phyloP scores from a whole-genome alignment of 2,329 filamentous ascomycete genomes.

The Colletotrichum sp. region DNA sequence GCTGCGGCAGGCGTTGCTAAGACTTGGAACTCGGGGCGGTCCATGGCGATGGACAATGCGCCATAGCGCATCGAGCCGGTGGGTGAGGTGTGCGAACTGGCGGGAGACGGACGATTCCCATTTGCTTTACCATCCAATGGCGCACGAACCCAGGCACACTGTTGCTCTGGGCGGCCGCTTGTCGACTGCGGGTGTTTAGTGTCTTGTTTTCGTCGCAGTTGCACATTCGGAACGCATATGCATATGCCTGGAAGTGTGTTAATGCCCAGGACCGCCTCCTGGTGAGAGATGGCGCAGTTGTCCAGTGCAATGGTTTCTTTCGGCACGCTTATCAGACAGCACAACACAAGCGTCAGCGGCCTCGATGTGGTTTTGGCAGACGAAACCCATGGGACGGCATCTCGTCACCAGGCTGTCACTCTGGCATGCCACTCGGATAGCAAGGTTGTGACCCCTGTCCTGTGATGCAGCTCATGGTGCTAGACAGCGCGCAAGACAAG shows the following conservation, averaged over 20 bases:
- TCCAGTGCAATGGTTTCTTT: neutral
- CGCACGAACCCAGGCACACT: neutral
- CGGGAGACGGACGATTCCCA: slow-evolving; percentile 6
- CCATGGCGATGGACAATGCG: slow-evolving; percentile 5
- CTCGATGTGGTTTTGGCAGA: neutral
- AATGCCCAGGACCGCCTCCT: neutral
- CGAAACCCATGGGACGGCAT: slow-evolving; percentile 8
- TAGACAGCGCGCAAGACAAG: neutral
- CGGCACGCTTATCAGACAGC: neutral
- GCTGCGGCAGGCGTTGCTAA: neutral
- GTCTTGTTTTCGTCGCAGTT: slow-evolving; percentile 10
- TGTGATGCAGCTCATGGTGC: neutral
- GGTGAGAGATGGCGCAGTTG: neutral
- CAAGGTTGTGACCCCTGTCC: slow-evolving; percentile 3
- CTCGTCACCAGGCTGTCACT: neutral
- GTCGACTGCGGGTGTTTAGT: neutral
- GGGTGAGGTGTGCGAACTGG: slow-evolving; percentile 8
- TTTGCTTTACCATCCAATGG: slow-evolving; percentile 19
- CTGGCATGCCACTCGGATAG: neutral
- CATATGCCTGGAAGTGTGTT: neutral
- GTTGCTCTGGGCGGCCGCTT: slow-evolving; percentile 1
- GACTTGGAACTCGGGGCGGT: neutral
- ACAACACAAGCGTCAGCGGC: neutral
- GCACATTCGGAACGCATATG: neutral
- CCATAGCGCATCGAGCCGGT: neutral